Evolutionary conservation across 164 flowering plant genomes (phyloP).

Genomic region (Liriodendron chinense): DNA sequence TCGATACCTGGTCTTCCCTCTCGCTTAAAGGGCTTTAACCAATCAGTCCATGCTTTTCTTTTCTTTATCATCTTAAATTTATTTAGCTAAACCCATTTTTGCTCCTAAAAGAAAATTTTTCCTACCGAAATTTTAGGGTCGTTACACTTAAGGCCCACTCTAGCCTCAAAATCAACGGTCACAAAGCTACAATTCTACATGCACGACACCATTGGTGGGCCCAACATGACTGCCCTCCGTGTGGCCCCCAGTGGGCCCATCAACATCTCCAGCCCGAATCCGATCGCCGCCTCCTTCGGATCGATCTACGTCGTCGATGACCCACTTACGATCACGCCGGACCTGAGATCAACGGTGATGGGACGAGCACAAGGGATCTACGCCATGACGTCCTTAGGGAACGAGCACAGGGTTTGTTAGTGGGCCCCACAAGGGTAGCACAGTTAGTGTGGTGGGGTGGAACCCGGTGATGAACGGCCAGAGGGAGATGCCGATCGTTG

Average conservation of each 20-base stretch:
- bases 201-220: conserved; percentile 30
- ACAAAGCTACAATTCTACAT: conserved; percentile 30
- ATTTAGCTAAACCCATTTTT: too few relatives aligned
- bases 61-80: too few relatives aligned
- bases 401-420: conserved; percentile 24
- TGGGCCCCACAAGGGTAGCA: conserved; percentile 34
- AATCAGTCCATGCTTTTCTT: too few relatives aligned
- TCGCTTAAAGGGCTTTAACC: too few relatives aligned
- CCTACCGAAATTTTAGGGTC: too few relatives aligned
- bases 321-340: conserved; percentile 26
- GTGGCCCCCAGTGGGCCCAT: conserved; percentile 19
- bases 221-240: conserved; percentile 25
- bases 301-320: conserved; percentile 28
- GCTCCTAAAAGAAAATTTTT: too few relatives aligned
- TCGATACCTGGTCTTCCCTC: too few relatives aligned
- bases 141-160: conserved; percentile 13
- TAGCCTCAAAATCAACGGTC: conserved; percentile 17
- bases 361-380: conserved; percentile 42
- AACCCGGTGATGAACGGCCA: conserved; percentile 30
- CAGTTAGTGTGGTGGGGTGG: conserved; percentile 36
- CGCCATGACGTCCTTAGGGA: conserved; percentile 23
- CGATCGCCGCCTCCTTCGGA: conserved; percentile 24
- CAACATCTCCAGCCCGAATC: conserved; percentile 16
- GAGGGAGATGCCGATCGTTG: conserved; percentile 42
- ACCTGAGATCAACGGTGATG: conserved; percentile 20